These are phyloP conservation scores for Tuber melanosporum DNA, from an alignment of 495 filamentous ascomycete genomes.

Conservation along the genomic window DNA sequence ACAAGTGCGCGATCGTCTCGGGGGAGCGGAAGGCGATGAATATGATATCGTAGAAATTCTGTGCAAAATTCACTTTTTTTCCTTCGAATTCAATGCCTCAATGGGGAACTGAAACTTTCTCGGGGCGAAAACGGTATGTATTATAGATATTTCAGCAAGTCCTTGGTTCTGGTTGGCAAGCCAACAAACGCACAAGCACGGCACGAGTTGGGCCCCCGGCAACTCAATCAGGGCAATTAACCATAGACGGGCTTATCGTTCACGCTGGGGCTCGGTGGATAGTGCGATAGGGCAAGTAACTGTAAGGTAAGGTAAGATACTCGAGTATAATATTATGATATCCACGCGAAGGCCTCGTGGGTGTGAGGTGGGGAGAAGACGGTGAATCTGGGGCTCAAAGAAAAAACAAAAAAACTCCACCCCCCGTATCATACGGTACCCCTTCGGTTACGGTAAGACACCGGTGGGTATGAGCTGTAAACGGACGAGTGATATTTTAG, in stretches of 20 bases:
- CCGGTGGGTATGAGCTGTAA: neutral
- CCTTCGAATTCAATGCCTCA: neutral
- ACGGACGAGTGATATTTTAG: neutral
- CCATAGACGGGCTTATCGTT: neutral
- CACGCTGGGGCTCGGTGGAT: neutral
- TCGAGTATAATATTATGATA: neutral
- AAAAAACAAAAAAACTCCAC: neutral
- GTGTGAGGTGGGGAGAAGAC: neutral
- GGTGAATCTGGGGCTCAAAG: neutral
- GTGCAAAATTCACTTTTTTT: neutral
- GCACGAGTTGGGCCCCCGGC: neutral
- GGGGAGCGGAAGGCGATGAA: neutral
- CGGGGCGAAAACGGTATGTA: neutral
- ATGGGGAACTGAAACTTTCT: neutral
- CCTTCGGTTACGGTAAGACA: neutral
- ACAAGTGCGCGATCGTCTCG: neutral
- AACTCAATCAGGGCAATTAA: neutral
- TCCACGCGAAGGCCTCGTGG: neutral
- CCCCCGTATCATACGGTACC: neutral
- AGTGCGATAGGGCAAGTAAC: neutral
- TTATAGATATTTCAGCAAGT: neutral
- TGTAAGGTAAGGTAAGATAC: neutral
- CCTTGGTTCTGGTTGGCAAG: neutral
- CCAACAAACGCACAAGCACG: neutral
- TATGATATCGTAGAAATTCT: neutral